Conservation (phyloP, 2,329 filamentous ascomycete genomes). For the Aspergillus brunneoviolaceus region DNA sequence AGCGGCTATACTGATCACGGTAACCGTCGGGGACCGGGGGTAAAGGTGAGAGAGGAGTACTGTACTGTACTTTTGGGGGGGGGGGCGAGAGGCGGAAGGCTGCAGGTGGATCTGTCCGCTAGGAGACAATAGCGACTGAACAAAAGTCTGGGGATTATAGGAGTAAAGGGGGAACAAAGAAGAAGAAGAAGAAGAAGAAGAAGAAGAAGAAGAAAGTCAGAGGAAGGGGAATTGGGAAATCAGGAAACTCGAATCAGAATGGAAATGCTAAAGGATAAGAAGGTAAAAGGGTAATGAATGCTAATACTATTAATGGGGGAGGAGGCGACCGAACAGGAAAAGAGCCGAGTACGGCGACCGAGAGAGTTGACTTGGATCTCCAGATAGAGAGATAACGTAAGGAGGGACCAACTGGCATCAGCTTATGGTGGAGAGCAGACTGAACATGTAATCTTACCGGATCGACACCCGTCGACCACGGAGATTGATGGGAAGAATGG, state of each 20-base stretch:
- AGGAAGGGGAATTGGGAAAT: conserved; percentile 7
- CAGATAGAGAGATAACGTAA: conserved; percentile 21
- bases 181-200: background rate
- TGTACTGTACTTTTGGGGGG: no score
- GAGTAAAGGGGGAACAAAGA: background rate
- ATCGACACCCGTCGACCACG: background rate
- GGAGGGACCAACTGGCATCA: conserved; percentile 18
- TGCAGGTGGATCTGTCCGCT: background rate
- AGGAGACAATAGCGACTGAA: background rate
- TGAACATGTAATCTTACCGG: conserved; percentile 9
- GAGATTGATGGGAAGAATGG: background rate
- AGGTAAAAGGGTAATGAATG: conserved; percentile 2
- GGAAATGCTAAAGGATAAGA: background rate
- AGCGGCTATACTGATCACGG: conserved; percentile 1
- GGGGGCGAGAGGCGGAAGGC: background rate
- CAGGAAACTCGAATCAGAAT: background rate
- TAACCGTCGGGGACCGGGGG: conserved; percentile 9
- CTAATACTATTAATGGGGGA: background rate
- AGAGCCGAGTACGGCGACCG: conserved; percentile 20
- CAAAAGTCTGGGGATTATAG: conserved; percentile 3
- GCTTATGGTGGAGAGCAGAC: conserved; percentile 1
- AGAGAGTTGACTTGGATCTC: conserved; percentile 18
- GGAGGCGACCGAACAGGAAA: conserved; percentile 6
- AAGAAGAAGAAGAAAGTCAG: background rate
- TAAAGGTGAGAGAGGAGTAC: background rate